phyloP scores from a whole-genome alignment of 2,329 filamentous ascomycete genomes.

The Helotiales sp. region DNA sequence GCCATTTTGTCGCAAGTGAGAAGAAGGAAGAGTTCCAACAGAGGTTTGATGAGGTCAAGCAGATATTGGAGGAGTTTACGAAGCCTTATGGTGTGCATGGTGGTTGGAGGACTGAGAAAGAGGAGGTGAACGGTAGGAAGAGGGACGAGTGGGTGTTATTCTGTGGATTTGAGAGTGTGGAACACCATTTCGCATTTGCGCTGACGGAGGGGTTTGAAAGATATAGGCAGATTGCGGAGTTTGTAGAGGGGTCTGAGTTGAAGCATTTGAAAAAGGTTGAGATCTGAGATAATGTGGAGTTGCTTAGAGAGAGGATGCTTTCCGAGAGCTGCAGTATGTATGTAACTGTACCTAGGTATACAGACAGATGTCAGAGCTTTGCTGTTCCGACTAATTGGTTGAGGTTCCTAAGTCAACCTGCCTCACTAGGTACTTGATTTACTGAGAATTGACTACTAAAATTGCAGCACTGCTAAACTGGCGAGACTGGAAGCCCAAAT shows the following conservation, averaged over 20 bases:
- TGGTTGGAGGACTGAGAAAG: constrained; percentile 24
- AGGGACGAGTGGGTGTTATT: constrained; percentile 25
- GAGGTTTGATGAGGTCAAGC: constrained; percentile 11
- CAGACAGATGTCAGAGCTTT: no score
- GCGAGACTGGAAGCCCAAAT: no score
- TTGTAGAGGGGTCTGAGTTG: constrained; percentile 19
- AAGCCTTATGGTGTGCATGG: constrained; percentile 16
- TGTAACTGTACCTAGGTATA: no score
- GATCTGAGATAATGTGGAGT: neutral
- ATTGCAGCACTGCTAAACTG: no score
- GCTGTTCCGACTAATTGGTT: no score
- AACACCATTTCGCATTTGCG: constrained; percentile 15
- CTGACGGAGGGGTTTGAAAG: constrained; percentile 14
- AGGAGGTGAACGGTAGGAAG: constrained; percentile 5
- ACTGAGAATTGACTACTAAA: no score
- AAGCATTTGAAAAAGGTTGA: constrained; percentile 17
- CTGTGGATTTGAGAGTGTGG: constrained; percentile 19
- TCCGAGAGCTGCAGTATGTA: neutral
- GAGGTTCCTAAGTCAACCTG: no score
- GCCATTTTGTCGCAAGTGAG: constrained; percentile 13
- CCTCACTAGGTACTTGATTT: no score
- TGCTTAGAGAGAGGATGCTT: neutral
- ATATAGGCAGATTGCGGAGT: constrained; percentile 15
- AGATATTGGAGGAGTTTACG: constrained; percentile 10
- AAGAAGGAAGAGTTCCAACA: constrained; percentile 13